Conservation (phyloP, 164 flowering plant species). For the Aristolochia contorta region DNA sequence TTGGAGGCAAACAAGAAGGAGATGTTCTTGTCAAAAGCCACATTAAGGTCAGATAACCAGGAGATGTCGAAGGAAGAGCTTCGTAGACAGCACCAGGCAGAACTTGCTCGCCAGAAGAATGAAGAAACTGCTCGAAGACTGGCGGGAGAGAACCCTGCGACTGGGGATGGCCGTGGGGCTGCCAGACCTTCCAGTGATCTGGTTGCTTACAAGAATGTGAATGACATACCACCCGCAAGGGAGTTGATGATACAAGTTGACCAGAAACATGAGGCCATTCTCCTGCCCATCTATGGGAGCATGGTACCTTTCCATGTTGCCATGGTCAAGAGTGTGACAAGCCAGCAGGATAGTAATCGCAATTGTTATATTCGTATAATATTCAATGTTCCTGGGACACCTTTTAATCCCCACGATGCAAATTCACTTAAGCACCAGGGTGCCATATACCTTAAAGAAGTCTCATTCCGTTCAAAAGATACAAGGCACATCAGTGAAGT, state of each 20-base stretch:
- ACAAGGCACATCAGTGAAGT: constrained; percentile 73
- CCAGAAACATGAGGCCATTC: constrained; percentile 70
- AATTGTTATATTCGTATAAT: constrained; percentile 64
- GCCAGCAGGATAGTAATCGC: constrained; percentile 48
- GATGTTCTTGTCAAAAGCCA: constrained; percentile 35
- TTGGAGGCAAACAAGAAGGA: constrained; percentile 20
- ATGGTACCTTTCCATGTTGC: constrained; percentile 84
- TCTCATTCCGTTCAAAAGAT: constrained; percentile 78
- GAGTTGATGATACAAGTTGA: constrained; percentile 69
- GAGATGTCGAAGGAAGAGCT: constrained; percentile 71
- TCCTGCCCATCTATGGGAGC: constrained; percentile 64
- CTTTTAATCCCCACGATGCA: constrained; percentile 55
- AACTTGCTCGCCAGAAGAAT: constrained; percentile 74
- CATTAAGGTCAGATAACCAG: constrained; percentile 56
- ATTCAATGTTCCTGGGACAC: constrained; percentile 73
- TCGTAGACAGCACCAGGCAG: constrained; percentile 79
- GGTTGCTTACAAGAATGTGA: constrained; percentile 57
- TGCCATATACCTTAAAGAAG: constrained; percentile 67
- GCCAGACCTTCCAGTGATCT: constrained; percentile 32
- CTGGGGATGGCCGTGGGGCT: constrained; percentile 21
- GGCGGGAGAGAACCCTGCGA: constrained; percentile 47
- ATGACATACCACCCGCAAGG: constrained; percentile 50
- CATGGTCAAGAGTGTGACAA: constrained; percentile 55
- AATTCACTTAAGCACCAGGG: constrained; percentile 48
- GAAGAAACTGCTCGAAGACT: constrained; percentile 78